Base-by-base conservation (phyloP, 371 early-diverging fungal genomes). In the Apophysomyces trapeziformis region DNA sequence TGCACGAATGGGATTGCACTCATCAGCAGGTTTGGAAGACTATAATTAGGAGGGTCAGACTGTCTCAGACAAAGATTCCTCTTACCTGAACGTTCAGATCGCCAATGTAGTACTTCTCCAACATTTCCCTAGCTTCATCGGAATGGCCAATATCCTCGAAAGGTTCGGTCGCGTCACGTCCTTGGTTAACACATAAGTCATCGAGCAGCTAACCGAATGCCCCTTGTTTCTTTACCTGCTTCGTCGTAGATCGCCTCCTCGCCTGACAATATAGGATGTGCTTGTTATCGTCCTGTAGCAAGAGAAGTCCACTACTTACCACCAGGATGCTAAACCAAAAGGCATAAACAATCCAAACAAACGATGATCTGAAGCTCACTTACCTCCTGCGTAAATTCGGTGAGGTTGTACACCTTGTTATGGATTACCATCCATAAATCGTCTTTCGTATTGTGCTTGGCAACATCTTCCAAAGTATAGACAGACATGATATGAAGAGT, bases 81-180 rank as follows among this genome's bases (percentile, higher is more conserved):
- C 1, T 71, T 68, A 78, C 78, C 37, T 58, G 70, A 61, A 71
- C 77, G 54, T 78, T 74, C 58, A 82, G 68, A 45, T 71, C 67
- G 66, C 78, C 83, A 66, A 82, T 59, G 7, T 64, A 60, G 62
- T 79, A 82, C 64, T 77, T 76, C 36, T 69, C 69, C 61, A 80
- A 63, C 13, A 77, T 77, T 36, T 75, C 75, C 66, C 79, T 77
- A 35, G 77, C 74, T 64, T 94, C 93, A 56, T 93, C 92, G 21
- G 91, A 91, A 83, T 95, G 95, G 41, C 92, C 92, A 64, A 95
- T 91, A 72, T 95, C 95, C 68, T 95, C 94, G 64, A 95, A 95
- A 18, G 92, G 88, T 65, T 90, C 93, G 47, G 94, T 91, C 47
- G 93, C 92, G 69, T 95, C 93, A 65, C 78, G 78, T 63, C 94